phyloP scores from a whole-genome alignment of 2,329 filamentous ascomycete species.

The Paracamarosporium sp. region DNA sequence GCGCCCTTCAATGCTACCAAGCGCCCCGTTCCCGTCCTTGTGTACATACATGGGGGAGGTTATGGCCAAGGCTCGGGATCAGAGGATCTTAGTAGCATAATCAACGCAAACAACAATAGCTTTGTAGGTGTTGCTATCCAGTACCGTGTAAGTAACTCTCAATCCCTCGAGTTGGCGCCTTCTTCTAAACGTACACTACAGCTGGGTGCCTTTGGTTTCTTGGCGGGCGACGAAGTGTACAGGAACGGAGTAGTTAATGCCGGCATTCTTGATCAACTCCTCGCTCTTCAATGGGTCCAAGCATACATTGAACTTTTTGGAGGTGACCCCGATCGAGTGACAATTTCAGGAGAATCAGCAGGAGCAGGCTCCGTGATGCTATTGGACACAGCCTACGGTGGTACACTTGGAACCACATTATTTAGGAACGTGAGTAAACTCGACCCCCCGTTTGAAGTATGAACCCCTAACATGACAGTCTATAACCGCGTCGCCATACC shows the following conservation, averaged over 20 bases:
- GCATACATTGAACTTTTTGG: conserved; percentile 51
- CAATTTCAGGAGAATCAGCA: conserved; percentile 47
- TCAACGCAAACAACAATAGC: conserved; percentile 54
- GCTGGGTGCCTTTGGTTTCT: conserved; percentile 55
- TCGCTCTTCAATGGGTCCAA: conserved; percentile 60
- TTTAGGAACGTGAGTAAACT: conserved; percentile 42
- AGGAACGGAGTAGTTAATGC: conserved; percentile 48
- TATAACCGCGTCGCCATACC: conserved; percentile 56
- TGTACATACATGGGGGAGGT: conserved; percentile 36
- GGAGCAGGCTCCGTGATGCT: conserved; percentile 33
- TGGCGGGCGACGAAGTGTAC: conserved; percentile 47
- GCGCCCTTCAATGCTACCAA: conserved; percentile 28
- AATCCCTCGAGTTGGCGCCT: no score
- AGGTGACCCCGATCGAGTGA: conserved; percentile 31
- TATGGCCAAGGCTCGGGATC: conserved; percentile 48
- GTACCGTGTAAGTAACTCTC: conserved; percentile 47
- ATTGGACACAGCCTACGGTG: conserved; percentile 44
- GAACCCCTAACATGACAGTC: conserved; percentile 10
- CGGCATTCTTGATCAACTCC: conserved; percentile 55
- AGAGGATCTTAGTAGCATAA: conserved; percentile 47
- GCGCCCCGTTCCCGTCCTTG: conserved; percentile 44
- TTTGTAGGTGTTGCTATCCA: conserved; percentile 59
- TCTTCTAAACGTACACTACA: conserved; percentile 15
- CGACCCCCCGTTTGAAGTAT: background rate
- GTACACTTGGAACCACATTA: conserved; percentile 37